Evolutionary conservation across 352 stramenopile genomes (phyloP), one percentile per base, ranked within the genome.

Genomic region (Phytopythium ostracodes): DNA sequence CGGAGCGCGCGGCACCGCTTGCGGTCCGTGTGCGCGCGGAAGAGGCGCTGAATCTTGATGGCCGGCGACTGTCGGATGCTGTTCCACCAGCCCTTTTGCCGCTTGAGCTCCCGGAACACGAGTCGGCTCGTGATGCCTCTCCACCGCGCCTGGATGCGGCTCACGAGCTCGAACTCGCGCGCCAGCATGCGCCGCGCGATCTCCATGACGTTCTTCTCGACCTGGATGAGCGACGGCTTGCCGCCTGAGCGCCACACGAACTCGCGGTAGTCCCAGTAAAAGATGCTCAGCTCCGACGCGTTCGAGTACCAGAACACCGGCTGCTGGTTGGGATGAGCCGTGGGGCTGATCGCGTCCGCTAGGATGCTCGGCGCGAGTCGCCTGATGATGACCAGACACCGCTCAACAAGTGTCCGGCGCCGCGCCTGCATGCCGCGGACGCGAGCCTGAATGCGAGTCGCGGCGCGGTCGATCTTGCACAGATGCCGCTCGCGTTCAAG

Each of bases 261-360:
- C 56, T 91, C 81, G 17, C 84, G 73, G 63, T 94, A 92, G 60
- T 92, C 82, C 78, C 76, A 89, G 53, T 77, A 84, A 36, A 92
- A 76, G 11, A 91, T 73, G 46, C 61, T 63, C 10, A 88, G 64
- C 59, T 94, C 84, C 3, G 70, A 73, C 1, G 69, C 60, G 56
- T 79, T 88, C 9, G 87, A 67, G 68, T 94, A 92, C 83, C 85
- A 94, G 58, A 92, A 92, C n/a, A 94, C 78, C 2, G 76, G 72
- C 18, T 67, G 59, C 18, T 68, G 67, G 54, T 87, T 73, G 0
- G 75, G 67, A 11, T 64, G 57, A 27, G 62, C 59, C 29, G 40
- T 15, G 11, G 53, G 15, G 11, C 58, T 56, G 17, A 88, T 47
- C 0, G 81, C 81, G 44, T 68, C 76, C 27, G 52, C 60, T 17